A percentile compares a stretch with the other conserved stretches of the same genome.
Conservation (phyloP, 805 yeast genomes). For the Metschnikowia santaceciliae region DNA sequence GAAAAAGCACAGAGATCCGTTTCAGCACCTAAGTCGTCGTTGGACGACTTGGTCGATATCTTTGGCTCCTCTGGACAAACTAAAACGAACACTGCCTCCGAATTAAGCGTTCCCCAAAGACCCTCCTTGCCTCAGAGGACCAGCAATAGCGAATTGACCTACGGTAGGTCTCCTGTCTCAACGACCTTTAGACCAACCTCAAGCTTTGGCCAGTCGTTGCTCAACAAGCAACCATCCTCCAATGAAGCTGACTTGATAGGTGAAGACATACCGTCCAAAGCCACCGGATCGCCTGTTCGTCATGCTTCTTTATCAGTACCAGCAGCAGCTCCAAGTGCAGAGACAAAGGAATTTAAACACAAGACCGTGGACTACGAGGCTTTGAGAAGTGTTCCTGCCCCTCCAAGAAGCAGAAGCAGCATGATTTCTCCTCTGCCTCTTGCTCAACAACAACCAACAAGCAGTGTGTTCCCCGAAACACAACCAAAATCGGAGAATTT, state of each 20-base stretch:
- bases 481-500: background rate
- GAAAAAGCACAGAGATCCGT: background rate
- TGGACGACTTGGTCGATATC: slow-evolving; percentile 62
- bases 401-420: slow-evolving; percentile 24
- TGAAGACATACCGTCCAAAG: slow-evolving; percentile 25
- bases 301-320: slow-evolving; percentile 16
- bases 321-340: slow-evolving; percentile 27
- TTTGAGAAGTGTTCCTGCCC: slow-evolving; percentile 45
- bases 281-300: slow-evolving; percentile 7
- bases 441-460: background rate
- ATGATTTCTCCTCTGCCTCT: slow-evolving; percentile 4
- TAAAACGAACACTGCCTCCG: slow-evolving; percentile 9
- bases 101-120: slow-evolving; percentile 7
- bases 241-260: slow-evolving; percentile 24
- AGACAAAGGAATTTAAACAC: background rate
- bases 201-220: slow-evolving; percentile 73
- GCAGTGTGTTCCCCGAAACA: background rate
- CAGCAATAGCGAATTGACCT: slow-evolving; percentile 34
- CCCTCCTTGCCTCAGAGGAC: slow-evolving; percentile 22
- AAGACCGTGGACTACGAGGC: slow-evolving; percentile 47
- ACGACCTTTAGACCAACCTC: slow-evolving; percentile 75
- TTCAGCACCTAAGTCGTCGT: slow-evolving; percentile 44
- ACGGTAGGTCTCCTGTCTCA: slow-evolving; percentile 28
- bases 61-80: slow-evolving; percentile 28
- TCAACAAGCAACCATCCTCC: slow-evolving; percentile 21